phyloP scores from a whole-genome alignment of 2,329 filamentous ascomycete genomes.

The Claviceps citrina region DNA sequence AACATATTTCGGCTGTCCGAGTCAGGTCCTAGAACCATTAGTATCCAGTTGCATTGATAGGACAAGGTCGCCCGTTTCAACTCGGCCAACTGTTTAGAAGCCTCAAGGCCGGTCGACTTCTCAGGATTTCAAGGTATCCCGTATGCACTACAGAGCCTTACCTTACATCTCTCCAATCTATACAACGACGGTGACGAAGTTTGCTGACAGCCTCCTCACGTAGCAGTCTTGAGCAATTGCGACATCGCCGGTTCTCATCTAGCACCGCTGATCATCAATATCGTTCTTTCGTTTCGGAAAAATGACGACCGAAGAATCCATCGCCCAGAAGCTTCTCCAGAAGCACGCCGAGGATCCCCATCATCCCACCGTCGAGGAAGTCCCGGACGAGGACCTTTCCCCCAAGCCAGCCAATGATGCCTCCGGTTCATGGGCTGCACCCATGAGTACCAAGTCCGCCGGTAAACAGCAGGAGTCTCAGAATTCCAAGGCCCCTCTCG shows the following conservation, averaged over 20 bases:
- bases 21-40: slow-evolving; percentile 23
- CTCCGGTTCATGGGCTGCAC: slow-evolving; percentile 31
- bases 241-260: neutral
- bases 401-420: slow-evolving; percentile 34
- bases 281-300: slow-evolving; percentile 8
- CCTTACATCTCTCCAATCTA: too few relatives aligned
- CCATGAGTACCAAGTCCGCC: slow-evolving; percentile 46
- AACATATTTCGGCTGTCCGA: slow-evolving; percentile 17
- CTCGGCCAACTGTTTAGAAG: neutral
- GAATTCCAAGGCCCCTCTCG: slow-evolving; percentile 35
- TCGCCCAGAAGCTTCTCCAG: slow-evolving; percentile 47
- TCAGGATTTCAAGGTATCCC: too few relatives aligned
- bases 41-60: slow-evolving; percentile 1
- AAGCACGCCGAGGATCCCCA: slow-evolving; percentile 41
- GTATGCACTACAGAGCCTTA: too few relatives aligned
- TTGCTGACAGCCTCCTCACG: neutral
- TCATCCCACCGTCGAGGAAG: slow-evolving; percentile 64
- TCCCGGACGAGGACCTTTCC: slow-evolving; percentile 60
- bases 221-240: neutral
- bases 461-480: slow-evolving; percentile 51
- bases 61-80: neutral
- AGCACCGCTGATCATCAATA: neutral
- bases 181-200: neutral
- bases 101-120: neutral
- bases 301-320: slow-evolving; percentile 37